Evolutionary conservation across 2,329 filamentous ascomycete species (phyloP).

Genomic region (Grosmannia huntii): DNA sequence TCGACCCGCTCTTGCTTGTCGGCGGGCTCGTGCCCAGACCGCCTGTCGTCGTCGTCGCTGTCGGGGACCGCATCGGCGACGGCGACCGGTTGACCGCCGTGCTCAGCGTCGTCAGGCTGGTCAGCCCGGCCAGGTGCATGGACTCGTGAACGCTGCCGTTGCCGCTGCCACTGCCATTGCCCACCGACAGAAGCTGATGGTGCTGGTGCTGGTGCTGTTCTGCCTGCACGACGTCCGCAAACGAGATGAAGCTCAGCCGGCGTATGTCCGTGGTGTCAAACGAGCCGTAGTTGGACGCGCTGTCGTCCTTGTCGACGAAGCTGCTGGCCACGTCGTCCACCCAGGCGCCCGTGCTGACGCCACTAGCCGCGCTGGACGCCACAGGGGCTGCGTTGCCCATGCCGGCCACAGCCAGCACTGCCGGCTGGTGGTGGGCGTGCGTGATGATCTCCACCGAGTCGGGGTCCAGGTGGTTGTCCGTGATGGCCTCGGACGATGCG

Average conservation of each 20-base stretch:
- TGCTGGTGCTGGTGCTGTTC: constrained; percentile 39
- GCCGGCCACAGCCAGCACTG: constrained; percentile 52
- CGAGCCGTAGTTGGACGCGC: constrained; percentile 62
- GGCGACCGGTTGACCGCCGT: constrained; percentile 50
- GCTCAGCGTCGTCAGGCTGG: constrained; percentile 39
- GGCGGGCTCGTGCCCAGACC: constrained; percentile 52
- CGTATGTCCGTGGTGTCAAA: constrained; percentile 68
- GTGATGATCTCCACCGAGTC: constrained; percentile 90
- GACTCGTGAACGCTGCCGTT: constrained; percentile 39
- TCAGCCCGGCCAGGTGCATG: constrained; percentile 54
- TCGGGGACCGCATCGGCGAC: constrained; percentile 67
- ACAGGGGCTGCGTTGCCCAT: constrained; percentile 17
- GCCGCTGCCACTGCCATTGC: not conserved
- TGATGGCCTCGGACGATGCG: constrained; percentile 84
- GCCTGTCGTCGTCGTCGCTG: constrained; percentile 54
- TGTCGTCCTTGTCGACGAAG: constrained; percentile 41
- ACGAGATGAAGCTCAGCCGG: constrained; percentile 87
- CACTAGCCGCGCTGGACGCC: not conserved
- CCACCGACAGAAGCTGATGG: constrained; percentile 3
- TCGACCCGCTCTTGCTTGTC: constrained; percentile 60
- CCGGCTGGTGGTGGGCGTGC: constrained; percentile 71
- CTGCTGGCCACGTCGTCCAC: constrained; percentile 41
- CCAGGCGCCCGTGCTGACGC: constrained; percentile 28
- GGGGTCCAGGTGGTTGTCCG: constrained; percentile 70
- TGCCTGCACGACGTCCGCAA: constrained; percentile 85